phyloP scores from a whole-genome alignment of 2,329 filamentous ascomycete species.

The Ciborinia camelliae region DNA sequence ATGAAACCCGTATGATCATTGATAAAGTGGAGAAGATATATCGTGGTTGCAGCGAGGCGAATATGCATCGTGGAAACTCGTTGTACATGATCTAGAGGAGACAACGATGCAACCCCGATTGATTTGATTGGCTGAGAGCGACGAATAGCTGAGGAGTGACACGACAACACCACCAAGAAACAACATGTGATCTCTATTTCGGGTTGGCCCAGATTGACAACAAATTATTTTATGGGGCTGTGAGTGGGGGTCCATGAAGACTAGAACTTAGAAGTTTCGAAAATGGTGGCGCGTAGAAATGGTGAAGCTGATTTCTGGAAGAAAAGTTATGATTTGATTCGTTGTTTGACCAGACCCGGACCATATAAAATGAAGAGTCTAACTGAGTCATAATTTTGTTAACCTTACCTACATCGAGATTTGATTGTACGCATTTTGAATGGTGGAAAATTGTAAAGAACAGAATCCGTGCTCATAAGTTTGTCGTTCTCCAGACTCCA shows the following conservation, averaged over 20 bases:
- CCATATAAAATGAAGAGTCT: background rate
- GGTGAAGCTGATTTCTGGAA: background rate
- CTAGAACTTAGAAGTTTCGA: background rate
- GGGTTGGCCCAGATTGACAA: slow-evolving; percentile 4
- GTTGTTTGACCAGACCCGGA: background rate
- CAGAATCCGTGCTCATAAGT: background rate
- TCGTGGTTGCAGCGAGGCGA: slow-evolving; percentile 3
- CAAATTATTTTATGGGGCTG: slow-evolving; percentile 17
- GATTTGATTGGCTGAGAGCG: slow-evolving; percentile 1
- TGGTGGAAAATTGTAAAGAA: background rate
- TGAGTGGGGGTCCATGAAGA: background rate
- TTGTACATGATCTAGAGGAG: slow-evolving; percentile 16
- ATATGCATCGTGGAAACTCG: slow-evolving; percentile 6
- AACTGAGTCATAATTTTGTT: background rate
- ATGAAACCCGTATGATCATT: background rate
- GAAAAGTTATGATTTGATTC: background rate
- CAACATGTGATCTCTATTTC: slow-evolving; percentile 8
- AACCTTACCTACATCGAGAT: too few relatives aligned
- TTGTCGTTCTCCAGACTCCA: background rate
- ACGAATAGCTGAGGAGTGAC: background rate
- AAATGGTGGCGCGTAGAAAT: background rate
- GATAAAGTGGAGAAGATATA: slow-evolving; percentile 7
- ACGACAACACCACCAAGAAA: slow-evolving; percentile 7
- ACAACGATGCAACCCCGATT: slow-evolving; percentile 3
- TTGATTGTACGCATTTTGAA: background rate